Conservation (phyloP, 2,329 filamentous ascomycete genomes). For the Aspergillus puulaauensis region DNA sequence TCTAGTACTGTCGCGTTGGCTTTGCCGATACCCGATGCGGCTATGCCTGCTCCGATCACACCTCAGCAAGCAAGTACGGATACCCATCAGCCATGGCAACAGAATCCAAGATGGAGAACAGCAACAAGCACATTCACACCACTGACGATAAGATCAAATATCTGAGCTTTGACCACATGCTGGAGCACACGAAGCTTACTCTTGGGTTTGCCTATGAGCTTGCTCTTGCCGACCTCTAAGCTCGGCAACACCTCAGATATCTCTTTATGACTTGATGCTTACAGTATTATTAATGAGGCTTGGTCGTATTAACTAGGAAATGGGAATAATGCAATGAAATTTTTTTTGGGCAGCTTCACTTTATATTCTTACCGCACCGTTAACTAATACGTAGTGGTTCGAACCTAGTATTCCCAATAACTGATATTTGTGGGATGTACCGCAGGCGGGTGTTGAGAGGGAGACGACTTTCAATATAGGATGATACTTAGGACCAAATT, state of each 20-base stretch:
- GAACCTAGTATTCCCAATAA: too few species aligned
- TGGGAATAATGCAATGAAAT: background rate
- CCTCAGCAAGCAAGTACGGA: conserved; percentile 64
- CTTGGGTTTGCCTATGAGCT: conserved; percentile 82
- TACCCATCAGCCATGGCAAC: conserved; percentile 67
- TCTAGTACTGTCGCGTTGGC: conserved; percentile 80
- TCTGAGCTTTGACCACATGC: conserved; percentile 83
- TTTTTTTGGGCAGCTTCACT: too few species aligned
- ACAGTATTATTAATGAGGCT: conserved; percentile 4
- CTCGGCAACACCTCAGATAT: background rate
- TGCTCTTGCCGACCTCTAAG: conserved; percentile 58
- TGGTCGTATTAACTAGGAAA: background rate
- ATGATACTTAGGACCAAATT: too few species aligned
- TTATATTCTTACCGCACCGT: too few species aligned
- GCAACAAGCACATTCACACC: conserved; percentile 71
- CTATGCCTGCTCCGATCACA: conserved; percentile 75
- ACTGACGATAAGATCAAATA: conserved; percentile 70
- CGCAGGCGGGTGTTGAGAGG: too few species aligned
- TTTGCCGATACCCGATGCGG: conserved; percentile 86
- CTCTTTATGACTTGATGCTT: conserved; percentile 1
- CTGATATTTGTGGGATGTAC: too few species aligned
- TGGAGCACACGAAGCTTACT: conserved; percentile 83
- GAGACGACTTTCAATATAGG: too few species aligned
- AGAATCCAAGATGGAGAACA: conserved; percentile 59
- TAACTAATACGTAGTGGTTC: too few species aligned